Base-by-base conservation (phyloP, 345 rosid genomes). In the Salix purpurea region DNA sequence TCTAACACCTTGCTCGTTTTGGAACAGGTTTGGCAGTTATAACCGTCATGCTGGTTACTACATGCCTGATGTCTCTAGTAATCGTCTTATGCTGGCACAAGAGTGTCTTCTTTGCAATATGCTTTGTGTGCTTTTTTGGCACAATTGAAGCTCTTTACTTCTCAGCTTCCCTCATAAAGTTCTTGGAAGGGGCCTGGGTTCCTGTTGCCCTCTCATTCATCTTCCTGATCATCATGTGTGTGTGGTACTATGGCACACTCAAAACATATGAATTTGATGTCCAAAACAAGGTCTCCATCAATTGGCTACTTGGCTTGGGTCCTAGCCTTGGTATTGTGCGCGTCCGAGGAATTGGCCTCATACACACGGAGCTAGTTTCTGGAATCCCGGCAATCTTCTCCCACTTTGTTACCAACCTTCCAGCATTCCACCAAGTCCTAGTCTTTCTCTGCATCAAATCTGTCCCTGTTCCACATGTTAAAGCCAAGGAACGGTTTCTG, bases 351-450 rank as follows among this genome's bases (percentile, higher is more conserved):
- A 90, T 96, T 0, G 99, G 99, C 65, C 85, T 96, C 68, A 72
- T 94, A 70, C 98, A 96, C 85, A 94, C 98, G 1, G 98, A 94
- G 84, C 93, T 96, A 0, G 98, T 94, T 23, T 88, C 97, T 0
- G 99, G 99, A 73, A 87, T 96, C 81, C 99, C 99, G 0, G 92
- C 97, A 2, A 92, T 96, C 80, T 96, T 94, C 90, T 96, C 99
- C 72, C 99, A 96, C 80, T 94, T 94, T 36, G 97, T 96, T 67
- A 92, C 98, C 73, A 96, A 96, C 84, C 92, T 96, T 76, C 98
- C 99, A 12, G 99, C 99, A 13, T 96, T 96, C 74, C 99, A 96
- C 71, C 97, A 96, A 79, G 94, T 94, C 76, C 85, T 96, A 4
- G 92, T 92, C 67, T 96, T 96, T 78, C 93, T 96, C 77, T 96